These are phyloP conservation scores for Ceratobasidium sp. DNA, from an alignment of 1,284 basidiomycete genomes.

Conservation along the genomic window DNA sequence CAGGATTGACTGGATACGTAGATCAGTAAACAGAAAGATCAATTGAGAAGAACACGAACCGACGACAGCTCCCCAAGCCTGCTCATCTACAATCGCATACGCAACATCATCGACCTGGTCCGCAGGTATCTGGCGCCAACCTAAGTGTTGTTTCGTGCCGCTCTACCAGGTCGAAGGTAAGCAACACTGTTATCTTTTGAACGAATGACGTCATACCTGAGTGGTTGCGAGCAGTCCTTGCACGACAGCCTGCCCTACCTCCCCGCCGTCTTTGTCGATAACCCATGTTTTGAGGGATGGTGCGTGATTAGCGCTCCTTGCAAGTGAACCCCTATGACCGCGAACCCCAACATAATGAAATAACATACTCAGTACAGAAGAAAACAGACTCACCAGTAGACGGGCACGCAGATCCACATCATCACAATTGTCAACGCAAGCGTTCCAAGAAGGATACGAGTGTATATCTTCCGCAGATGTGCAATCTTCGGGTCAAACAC, in stretches of 20 bases:
- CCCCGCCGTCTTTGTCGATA: constrained; percentile 62
- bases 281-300: constrained; percentile 60
- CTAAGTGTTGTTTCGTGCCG: constrained; percentile 52
- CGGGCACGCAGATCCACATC: constrained; percentile 45
- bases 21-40: not conserved
- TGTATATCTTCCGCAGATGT: constrained; percentile 43
- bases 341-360: not conserved
- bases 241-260: constrained; percentile 59
- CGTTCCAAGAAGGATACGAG: constrained; percentile 43
- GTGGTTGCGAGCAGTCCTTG: constrained; percentile 54
- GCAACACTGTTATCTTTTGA: too few relatives aligned
- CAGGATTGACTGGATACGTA: constrained; percentile 54
- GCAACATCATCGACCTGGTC: constrained; percentile 53
- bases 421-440: constrained; percentile 44
- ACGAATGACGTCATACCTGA: not conserved
- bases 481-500: constrained; percentile 47
- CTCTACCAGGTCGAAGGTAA: constrained; percentile 48
- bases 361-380: constrained; percentile 6
- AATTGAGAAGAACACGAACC: constrained; percentile 52
- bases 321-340: constrained; percentile 45
- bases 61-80: constrained; percentile 58
- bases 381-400: constrained; percentile 38
- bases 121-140: constrained; percentile 55
- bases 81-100: constrained; percentile 55
- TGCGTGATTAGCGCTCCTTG: constrained; percentile 23